Conservation (phyloP, 2,329 filamentous ascomycete species). For the Ceratocystis colombiana region DNA sequence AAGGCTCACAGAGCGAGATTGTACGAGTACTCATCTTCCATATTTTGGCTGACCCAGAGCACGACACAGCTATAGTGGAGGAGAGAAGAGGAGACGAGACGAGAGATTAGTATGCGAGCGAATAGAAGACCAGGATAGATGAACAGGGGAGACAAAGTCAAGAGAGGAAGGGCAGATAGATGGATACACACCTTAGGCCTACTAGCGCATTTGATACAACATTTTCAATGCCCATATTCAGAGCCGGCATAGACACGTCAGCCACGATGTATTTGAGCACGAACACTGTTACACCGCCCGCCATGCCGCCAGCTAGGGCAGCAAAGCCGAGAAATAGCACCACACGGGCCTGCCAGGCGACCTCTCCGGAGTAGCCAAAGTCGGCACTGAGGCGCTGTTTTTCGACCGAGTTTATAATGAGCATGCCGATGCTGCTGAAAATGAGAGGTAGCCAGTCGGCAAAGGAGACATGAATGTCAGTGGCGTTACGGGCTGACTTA, state of each 20-base stretch:
- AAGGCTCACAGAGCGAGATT: conserved; percentile 48
- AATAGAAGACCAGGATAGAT: no score
- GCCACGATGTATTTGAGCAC: conserved; percentile 55
- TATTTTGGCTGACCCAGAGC: conserved; percentile 60
- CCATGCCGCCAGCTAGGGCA: conserved; percentile 55
- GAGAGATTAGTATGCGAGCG: not conserved
- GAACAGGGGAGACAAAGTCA: not conserved
- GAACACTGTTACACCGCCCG: conserved; percentile 57
- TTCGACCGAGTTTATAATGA: conserved; percentile 62
- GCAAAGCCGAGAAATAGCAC: conserved; percentile 59
- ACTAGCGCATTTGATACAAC: conserved; percentile 56
- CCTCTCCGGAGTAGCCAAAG: conserved; percentile 52
- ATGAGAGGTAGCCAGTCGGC: conserved; percentile 61
- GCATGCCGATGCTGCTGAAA: conserved; percentile 57
- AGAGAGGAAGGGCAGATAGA: conserved; percentile 10
- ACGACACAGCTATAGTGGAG: conserved; percentile 45
- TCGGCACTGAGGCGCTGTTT: conserved; percentile 55
- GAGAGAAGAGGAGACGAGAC: not conserved
- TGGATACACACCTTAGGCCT: conserved; percentile 44
- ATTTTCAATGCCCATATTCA: conserved; percentile 56
- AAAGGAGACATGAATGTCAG: conserved; percentile 52
- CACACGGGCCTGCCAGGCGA: conserved; percentile 59
- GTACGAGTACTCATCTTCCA: conserved; percentile 63
- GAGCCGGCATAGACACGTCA: conserved; percentile 47
- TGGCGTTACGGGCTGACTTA: conserved; percentile 49